Conservation (phyloP, 495 filamentous ascomycete species). For the Rhizodiscina lignyota region DNA sequence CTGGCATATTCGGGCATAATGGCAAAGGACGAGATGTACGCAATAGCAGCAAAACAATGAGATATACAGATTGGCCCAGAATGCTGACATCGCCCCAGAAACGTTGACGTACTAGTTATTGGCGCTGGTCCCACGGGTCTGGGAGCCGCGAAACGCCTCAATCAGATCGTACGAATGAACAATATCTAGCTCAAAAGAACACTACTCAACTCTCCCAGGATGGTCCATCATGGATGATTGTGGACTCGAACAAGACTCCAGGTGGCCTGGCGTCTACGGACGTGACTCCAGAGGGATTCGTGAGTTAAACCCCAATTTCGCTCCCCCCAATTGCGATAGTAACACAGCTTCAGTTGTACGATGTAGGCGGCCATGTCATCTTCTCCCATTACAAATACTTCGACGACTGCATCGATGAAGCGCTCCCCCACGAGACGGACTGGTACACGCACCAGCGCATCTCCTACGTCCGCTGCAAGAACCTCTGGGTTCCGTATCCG, state of each 20-base stretch:
- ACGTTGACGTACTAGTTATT: constrained; percentile 95
- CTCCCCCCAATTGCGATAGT: constrained; percentile 2
- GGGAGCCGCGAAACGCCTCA: constrained; percentile 90
- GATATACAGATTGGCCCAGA: too few species aligned
- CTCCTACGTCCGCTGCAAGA: constrained; percentile 96
- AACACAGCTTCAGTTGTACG: constrained; percentile 56
- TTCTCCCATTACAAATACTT: constrained; percentile 99
- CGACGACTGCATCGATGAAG: constrained; percentile 95
- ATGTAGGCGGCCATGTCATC: constrained; percentile 98
- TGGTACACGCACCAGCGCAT: constrained; percentile 98
- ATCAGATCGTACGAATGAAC: constrained; percentile 62
- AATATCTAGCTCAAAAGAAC: constrained; percentile 8
- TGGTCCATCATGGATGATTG: constrained; percentile 85
- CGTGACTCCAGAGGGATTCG: constrained; percentile 90
- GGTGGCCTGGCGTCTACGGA: constrained; percentile 96
- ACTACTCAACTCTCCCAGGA: constrained; percentile 38
- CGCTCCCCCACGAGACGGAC: constrained; percentile 79
- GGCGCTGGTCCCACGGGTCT: constrained; percentile 93
- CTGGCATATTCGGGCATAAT: too few species aligned
- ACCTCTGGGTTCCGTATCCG: constrained; percentile 91
- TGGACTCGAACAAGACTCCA: constrained; percentile 84
- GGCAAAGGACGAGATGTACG: constrained; percentile 34
- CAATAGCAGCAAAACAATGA: too few species aligned
- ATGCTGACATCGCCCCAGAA: too few species aligned
- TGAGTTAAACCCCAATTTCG: too few species aligned